phyloP scores from a whole-genome alignment of 345 rosid species.

The Pseudoturritis turrita region DNA sequence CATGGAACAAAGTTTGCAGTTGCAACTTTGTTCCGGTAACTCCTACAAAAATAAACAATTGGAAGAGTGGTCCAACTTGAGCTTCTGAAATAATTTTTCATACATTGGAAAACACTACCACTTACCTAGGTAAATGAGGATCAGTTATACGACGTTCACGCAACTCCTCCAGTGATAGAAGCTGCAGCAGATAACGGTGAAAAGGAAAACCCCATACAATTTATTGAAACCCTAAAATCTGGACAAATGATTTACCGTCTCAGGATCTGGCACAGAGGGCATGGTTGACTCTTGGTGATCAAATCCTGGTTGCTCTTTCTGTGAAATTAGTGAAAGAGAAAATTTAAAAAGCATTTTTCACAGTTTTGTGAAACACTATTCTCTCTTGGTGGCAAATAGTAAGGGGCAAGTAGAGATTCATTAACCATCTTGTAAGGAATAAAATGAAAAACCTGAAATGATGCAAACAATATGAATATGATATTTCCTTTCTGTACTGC shows the following conservation, averaged over 20 bases:
- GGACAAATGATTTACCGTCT: constrained; percentile 44
- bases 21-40: constrained; percentile 83
- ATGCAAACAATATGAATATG: constrained; percentile 74
- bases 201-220: neutral
- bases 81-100: neutral
- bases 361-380: neutral
- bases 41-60: constrained; percentile 49
- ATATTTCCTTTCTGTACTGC: constrained; percentile 88
- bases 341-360: neutral
- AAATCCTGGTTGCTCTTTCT: constrained; percentile 75
- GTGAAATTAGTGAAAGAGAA: constrained; percentile 11
- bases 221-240: neutral
- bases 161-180: constrained; percentile 74
- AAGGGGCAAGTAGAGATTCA: neutral
- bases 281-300: constrained; percentile 67
- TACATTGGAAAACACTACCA: neutral
- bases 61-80: constrained; percentile 3
- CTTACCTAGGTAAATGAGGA: constrained; percentile 84
- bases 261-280: constrained; percentile 78
- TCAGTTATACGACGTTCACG: constrained; percentile 80
- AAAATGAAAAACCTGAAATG: constrained; percentile 67
- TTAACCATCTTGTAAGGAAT: neutral
- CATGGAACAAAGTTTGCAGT: constrained; percentile 62
- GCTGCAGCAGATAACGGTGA: constrained; percentile 49
- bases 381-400: neutral